Base-by-base conservation (phyloP, 306 rosid genomes). In the Amphicarpaea edgeworthii region DNA sequence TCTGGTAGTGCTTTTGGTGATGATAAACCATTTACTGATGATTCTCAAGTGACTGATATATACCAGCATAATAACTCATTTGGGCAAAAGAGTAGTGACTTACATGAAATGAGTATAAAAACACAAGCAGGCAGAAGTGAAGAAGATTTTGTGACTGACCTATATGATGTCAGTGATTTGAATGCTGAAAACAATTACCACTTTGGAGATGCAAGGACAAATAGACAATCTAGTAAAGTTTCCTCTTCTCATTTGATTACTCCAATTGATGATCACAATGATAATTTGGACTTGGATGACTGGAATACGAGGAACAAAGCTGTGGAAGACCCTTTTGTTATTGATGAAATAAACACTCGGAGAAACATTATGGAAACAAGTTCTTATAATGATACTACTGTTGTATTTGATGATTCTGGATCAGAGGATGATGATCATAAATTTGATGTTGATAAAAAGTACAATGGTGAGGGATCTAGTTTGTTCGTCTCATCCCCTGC, bases 391-490 rank as follows among this genome's bases (percentile, higher is more conserved):
- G 74, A 85, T 70, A 68, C 85, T 75, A 28, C 90, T 51, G 77
- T 77, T 72, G 81, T 75, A 38, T 95, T 92, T 82, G 99, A 95
- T 61, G 92, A 92, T 78, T 90, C 84, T 19, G 91, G 75, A 53
- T 87, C 93, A 8, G 99, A 90, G 14, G 92, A 81, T 66, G 91
- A 83, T 86, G 81, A 85, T 59, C 43, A 68, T 63, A 80, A 80
- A 68, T 83, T 80, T 73, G 84, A 82, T 66, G 42, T 49, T 57
- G 84, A 79, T 45, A 68, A 83, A 6, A 81, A 76, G n/a, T 54
- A 80, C 71, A 86, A 20, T 53, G 86, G 69, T 64, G 84, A 70
- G 76, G 89, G 79, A 79, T 77, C 93, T 68, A 81, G 83, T 69
- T 77, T 80, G 51, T 75, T 80, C 38, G 47, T 55, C 50, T 77